phyloP scores from a whole-genome alignment of 2,329 filamentous ascomycete genomes.

The Ceratocystis variospora region DNA sequence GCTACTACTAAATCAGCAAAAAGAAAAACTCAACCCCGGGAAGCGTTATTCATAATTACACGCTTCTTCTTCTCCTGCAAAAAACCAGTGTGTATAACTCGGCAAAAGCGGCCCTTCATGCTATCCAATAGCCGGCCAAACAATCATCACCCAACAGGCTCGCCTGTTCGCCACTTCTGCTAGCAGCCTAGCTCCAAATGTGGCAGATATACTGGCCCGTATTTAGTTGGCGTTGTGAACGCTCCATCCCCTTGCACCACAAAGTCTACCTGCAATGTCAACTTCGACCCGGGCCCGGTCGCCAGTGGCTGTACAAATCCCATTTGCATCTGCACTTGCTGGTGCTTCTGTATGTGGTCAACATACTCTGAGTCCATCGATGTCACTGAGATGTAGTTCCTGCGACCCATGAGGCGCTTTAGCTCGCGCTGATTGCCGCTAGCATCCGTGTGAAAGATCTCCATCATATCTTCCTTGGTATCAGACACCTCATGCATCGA shows the following conservation, averaged over 20 bases:
- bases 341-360: constrained; percentile 21
- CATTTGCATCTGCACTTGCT: constrained; percentile 12
- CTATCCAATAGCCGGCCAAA: neutral
- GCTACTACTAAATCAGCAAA: no score
- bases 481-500: constrained; percentile 64
- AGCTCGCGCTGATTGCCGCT: constrained; percentile 69
- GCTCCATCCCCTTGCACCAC: constrained; percentile 86
- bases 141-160: neutral
- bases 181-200: constrained; percentile 63
- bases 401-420: constrained; percentile 80
- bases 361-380: constrained; percentile 80
- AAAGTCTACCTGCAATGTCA: constrained; percentile 89
- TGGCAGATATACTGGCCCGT: constrained; percentile 89
- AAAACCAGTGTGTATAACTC: no score
- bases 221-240: constrained; percentile 77
- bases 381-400: constrained; percentile 89
- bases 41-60: no score
- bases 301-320: constrained; percentile 23
- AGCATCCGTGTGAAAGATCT: constrained; percentile 92
- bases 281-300: constrained; percentile 39
- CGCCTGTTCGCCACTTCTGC: constrained; percentile 3
- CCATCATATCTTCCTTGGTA: constrained; percentile 99
- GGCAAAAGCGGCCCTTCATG: no score
- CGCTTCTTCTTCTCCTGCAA: no score
- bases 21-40: no score